Base-by-base conservation (phyloP, 1,284 basidiomycete genomes). In the Puccinia coronata region DNA sequence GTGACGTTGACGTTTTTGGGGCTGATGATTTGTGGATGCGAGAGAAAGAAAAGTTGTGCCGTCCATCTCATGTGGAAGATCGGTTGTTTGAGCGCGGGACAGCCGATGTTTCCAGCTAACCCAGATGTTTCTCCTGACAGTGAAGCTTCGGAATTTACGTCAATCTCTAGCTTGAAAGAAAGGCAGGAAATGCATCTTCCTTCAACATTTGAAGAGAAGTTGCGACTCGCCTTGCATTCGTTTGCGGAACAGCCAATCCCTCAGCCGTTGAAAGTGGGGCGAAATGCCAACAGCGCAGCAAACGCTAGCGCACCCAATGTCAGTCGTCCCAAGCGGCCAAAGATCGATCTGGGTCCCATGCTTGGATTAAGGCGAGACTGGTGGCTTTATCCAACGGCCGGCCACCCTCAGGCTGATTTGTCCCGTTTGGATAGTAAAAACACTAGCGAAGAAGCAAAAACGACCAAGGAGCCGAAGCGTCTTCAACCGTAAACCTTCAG, bases 61-160 rank as follows among this genome's bases (percentile, higher is more conserved):
- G 14, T 81, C n/a, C 69, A 74, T 81, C 67, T 81, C 23, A 81
- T 81, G 80, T 75, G 71, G 80, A 81, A 81, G 55, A 49, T 81
- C 4, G 80, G 80, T 16, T 74, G 80, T 41, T 43, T 81, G 36
- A 81, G 80, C 55, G 72, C 71, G n/a, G 80, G 79, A 41, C 18
- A 61, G 67, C 79, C 79, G 12, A 63, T 73, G 59, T 80, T 73
- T 80, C 79, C 80, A n/a, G 49, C 39, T 49, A 20, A 36, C 23
- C 47, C 59, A 67, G 53, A 75, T 39, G 70, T 23, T 2, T 34
- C n/a, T 53, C 34, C 31, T 23, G 39, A 63, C 16, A 43, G 23
- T 23, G 49, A 55, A 41, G 43, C 41, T 49, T 28, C 20, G 23
- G 72, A 81, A 81, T 41, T 79, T 3, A 31, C 67, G n/a, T 23